Evolutionary conservation across 768 basidiomycete species (phyloP).

Genomic region (Neoboletus subvelutipes): DNA sequence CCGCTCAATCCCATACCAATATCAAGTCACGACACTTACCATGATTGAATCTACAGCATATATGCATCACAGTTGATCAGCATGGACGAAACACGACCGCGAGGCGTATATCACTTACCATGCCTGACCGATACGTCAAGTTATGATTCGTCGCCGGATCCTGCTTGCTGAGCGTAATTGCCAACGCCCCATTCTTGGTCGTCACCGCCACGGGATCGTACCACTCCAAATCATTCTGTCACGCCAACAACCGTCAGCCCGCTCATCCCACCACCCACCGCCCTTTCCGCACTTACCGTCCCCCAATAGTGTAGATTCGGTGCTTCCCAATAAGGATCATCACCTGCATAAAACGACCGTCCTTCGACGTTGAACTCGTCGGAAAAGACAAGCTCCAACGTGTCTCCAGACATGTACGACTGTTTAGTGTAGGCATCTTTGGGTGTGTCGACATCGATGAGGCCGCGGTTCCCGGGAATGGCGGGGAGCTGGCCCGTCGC

Average conservation of each 20-base stretch:
- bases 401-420: constrained; percentile 38
- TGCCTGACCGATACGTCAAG: constrained; percentile 45
- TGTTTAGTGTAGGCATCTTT: constrained; percentile 39
- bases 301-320: constrained; percentile 70
- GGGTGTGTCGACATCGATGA: constrained; percentile 60
- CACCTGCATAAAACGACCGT: constrained; percentile 66
- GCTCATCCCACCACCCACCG: no score
- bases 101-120: constrained; percentile 24
- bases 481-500: constrained; percentile 62
- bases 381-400: constrained; percentile 62
- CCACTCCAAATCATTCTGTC: constrained; percentile 50
- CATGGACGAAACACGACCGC: constrained; percentile 16
- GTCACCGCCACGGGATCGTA: constrained; percentile 55
- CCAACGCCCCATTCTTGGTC: constrained; percentile 50
- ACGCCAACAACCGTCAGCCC: constrained; percentile 8
- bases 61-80: constrained; percentile 21
- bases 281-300: constrained; percentile 35
- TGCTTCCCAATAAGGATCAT: constrained; percentile 60
- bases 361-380: constrained; percentile 83
- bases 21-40: constrained; percentile 14
- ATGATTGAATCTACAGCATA: constrained; percentile 28
- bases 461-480: constrained; percentile 42
- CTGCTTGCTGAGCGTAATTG: constrained; percentile 48
- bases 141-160: constrained; percentile 44
- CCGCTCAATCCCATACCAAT: not conserved